phyloP scores from a whole-genome alignment of 768 basidiomycete species.

The Suillus spraguei region DNA sequence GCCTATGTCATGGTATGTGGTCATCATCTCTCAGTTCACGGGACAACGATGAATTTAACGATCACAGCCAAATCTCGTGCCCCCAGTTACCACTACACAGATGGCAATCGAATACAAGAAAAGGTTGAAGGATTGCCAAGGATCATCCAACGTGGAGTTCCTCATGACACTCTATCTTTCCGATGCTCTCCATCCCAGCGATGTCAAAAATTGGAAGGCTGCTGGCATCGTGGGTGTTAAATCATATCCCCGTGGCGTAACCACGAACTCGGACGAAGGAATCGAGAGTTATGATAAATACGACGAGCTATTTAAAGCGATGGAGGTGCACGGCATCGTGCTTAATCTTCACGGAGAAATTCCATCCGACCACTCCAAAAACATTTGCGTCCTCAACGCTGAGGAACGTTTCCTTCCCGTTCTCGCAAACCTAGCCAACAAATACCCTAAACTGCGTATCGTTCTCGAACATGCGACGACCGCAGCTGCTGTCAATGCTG shows the following conservation, averaged over 20 bases:
- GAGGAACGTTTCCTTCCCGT: constrained; percentile 90
- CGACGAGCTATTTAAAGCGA: constrained; percentile 90
- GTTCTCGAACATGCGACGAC: constrained; percentile 98
- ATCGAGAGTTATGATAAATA: constrained; percentile 95
- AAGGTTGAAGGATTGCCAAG: constrained; percentile 72
- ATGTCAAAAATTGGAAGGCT: constrained; percentile 83
- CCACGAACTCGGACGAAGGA: constrained; percentile 94
- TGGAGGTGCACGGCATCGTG: constrained; percentile 93
- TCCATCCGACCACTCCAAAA: constrained; percentile 78
- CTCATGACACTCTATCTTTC: constrained; percentile 98
- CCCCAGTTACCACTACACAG: constrained; percentile 83
- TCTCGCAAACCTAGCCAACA: constrained; percentile 73
- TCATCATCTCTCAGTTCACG: constrained; percentile 15
- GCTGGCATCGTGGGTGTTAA: constrained; percentile 92
- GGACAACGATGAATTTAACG: constrained; percentile 15
- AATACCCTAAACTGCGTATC: constrained; percentile 89
- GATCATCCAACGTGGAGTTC: constrained; percentile 65
- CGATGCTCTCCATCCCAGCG: constrained; percentile 85
- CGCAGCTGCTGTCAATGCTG: constrained; percentile 84
- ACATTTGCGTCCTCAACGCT: constrained; percentile 92
- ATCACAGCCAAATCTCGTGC: constrained; percentile 85
- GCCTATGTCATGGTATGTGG: constrained; percentile 93
- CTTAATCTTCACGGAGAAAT: constrained; percentile 97
- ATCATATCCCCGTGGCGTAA: constrained; percentile 96
- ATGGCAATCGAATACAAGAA: constrained; percentile 82